phyloP scores from a whole-genome alignment of 768 basidiomycete species.

The Hygrocybe punicea region DNA sequence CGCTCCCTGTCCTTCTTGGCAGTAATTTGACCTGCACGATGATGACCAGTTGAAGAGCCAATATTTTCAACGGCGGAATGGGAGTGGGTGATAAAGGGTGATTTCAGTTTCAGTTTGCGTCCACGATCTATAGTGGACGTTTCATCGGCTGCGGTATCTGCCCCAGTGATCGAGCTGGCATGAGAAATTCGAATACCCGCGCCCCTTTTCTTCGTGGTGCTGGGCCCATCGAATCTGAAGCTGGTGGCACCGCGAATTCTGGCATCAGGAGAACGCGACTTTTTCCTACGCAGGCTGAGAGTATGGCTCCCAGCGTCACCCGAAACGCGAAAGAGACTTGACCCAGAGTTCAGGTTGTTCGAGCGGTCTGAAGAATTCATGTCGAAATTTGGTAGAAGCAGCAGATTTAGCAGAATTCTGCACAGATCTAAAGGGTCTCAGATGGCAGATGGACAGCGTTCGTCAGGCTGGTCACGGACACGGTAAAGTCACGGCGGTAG shows the following conservation, averaged over 20 bases:
- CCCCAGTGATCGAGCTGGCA: neutral
- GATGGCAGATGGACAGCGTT: too few relatives aligned
- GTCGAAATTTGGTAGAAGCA: too few relatives aligned
- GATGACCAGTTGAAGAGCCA: neutral
- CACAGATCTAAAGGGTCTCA: too few relatives aligned
- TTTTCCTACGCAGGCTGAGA: neutral
- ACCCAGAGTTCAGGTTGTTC: neutral
- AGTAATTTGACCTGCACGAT: neutral
- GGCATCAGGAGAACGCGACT: constrained; percentile 3
- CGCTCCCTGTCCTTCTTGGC: neutral
- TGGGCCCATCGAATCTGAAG: neutral
- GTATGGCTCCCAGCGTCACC: neutral
- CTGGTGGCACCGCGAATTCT: neutral
- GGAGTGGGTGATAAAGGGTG: neutral
- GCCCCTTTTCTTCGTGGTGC: neutral
- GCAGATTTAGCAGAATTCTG: too few relatives aligned
- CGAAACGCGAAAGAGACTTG: neutral
- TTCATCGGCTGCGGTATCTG: neutral
- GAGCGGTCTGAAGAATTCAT: neutral
- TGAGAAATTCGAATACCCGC: neutral
- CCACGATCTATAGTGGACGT: neutral
- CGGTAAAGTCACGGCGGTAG: too few relatives aligned
- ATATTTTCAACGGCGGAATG: neutral
- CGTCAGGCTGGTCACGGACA: too few relatives aligned
- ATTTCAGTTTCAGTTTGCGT: constrained; percentile 1